A percentile compares a stretch with the other conserved stretches of the same genome.
Conservation (phyloP, 2,329 filamentous ascomycete species). For the Alternaria panax region DNA sequence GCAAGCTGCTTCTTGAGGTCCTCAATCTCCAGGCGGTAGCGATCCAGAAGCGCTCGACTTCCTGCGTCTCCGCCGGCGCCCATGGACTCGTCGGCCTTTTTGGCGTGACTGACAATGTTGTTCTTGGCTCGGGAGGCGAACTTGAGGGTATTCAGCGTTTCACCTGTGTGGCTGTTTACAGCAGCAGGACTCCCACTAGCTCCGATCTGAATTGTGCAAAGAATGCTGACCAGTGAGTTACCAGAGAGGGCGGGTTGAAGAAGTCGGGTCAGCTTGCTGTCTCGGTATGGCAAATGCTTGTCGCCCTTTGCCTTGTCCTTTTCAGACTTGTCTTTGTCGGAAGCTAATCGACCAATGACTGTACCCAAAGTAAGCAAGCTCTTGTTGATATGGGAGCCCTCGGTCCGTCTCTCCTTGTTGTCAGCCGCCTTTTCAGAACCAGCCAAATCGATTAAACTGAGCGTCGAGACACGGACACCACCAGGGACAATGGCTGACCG, state of each 20-base stretch:
- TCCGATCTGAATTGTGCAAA: slow-evolving; percentile 95
- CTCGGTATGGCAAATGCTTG: slow-evolving; percentile 94
- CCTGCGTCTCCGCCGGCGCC: slow-evolving; percentile 80
- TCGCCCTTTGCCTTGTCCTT: slow-evolving; percentile 84
- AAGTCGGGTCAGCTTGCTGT: slow-evolving; percentile 94
- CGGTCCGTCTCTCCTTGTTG: slow-evolving; percentile 88
- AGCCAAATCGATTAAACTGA: slow-evolving; percentile 94
- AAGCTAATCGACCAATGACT: slow-evolving; percentile 91
- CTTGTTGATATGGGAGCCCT: slow-evolving; percentile 99
- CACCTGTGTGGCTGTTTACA: slow-evolving; percentile 77
- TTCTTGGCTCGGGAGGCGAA: slow-evolving; percentile 98
- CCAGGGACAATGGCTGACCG: slow-evolving; percentile 66
- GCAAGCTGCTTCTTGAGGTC: slow-evolving; percentile 84
- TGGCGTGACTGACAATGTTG: slow-evolving; percentile 96
- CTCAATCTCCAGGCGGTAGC: slow-evolving; percentile 91
- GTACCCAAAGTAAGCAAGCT: slow-evolving; percentile 93
- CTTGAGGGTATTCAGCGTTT: slow-evolving; percentile 95
- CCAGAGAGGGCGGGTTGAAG: slow-evolving; percentile 92
- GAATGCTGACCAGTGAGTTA: slow-evolving; percentile 92
- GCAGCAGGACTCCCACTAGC: slow-evolving; percentile 74
- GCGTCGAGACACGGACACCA: slow-evolving; percentile 91
- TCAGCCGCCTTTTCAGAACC: slow-evolving; percentile 96
- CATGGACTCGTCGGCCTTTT: slow-evolving; percentile 88
- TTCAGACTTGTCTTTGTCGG: slow-evolving; percentile 76
- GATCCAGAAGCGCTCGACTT: slow-evolving; percentile 85